These are phyloP conservation scores for Triglochin maritima DNA, from an alignment of 106 monocot genomes.

Conservation along the genomic window DNA sequence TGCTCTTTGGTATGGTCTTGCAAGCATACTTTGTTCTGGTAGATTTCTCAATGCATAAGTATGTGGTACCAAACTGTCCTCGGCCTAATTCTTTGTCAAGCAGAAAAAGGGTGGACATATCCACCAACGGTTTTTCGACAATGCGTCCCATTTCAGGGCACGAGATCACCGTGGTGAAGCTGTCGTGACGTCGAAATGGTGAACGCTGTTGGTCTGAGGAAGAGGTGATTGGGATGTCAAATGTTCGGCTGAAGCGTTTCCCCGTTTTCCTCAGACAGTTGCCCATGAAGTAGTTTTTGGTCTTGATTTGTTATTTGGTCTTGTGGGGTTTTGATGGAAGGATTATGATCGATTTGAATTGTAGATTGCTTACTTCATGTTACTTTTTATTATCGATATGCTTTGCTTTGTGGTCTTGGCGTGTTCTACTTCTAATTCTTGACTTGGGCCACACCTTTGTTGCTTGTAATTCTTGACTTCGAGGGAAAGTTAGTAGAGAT, in stretches of 20 bases:
- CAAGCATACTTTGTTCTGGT: constrained; percentile 13
- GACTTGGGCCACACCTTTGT: not conserved
- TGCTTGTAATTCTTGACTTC: not conserved
- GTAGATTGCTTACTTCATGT: not conserved
- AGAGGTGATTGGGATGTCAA: constrained; percentile 5
- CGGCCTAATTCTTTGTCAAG: constrained; percentile 16
- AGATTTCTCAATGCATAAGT: constrained; percentile 21
- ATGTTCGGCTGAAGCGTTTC: constrained; percentile 2
- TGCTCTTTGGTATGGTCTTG: constrained; percentile 11
- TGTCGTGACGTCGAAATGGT: not conserved
- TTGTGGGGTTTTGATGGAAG: not conserved
- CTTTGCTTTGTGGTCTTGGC: not conserved
- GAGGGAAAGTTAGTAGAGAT: not conserved
- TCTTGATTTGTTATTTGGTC: not conserved
- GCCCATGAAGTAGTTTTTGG: constrained; percentile 1
- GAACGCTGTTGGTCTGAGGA: not conserved
- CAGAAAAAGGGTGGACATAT: constrained; percentile 4
- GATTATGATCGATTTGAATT: not conserved
- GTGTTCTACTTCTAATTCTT: not conserved
- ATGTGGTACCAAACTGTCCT: constrained; percentile 25
- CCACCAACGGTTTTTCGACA: constrained; percentile 5
- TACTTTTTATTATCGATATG: not conserved
- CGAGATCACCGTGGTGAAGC: not conserved
- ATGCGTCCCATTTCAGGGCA: constrained; percentile 1
- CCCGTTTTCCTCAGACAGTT: not conserved